phyloP scores from a whole-genome alignment of 371 early-diverging fungal species.

The Mucor plumbeus region DNA sequence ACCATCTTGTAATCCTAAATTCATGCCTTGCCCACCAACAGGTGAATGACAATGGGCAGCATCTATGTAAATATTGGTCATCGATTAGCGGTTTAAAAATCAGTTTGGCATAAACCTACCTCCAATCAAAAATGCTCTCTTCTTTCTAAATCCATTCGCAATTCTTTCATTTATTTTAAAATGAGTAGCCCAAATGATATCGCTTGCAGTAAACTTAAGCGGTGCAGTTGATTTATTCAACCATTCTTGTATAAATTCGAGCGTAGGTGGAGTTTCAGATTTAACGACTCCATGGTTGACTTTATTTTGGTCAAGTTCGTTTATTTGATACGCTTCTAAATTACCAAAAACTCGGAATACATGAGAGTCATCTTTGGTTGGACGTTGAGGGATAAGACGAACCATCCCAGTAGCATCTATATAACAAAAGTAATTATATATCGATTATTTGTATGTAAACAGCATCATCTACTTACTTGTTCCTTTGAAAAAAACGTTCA shows the following conservation, averaged over 20 bases:
- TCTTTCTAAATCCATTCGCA: constrained; percentile 41
- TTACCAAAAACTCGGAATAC: constrained; percentile 25
- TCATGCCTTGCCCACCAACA: constrained; percentile 44
- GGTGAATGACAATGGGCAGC: constrained; percentile 53
- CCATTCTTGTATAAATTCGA: constrained; percentile 20
- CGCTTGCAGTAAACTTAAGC: constrained; percentile 8
- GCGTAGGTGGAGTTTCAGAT: neutral
- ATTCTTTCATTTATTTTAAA: constrained; percentile 53
- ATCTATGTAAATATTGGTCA: constrained; percentile 22
- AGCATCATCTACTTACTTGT: neutral
- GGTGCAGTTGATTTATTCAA: constrained; percentile 14
- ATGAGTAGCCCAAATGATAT: constrained; percentile 25
- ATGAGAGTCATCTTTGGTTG: neutral
- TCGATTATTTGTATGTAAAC: no score
- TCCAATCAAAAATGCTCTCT: constrained; percentile 43
- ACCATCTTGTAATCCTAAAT: constrained; percentile 51
- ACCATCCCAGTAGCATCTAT: constrained; percentile 25
- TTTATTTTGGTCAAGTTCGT: no score
- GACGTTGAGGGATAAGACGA: neutral
- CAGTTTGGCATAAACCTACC: constrained; percentile 22
- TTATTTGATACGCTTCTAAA: constrained; percentile 1
- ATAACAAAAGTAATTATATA: neutral
- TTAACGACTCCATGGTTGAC: no score
- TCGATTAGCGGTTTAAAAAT: no score
- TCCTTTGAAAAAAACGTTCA: constrained; percentile 12